Evolutionary conservation across 2,329 filamentous ascomycete genomes (phyloP).

Genomic region (Bipolaris victoriae): DNA sequence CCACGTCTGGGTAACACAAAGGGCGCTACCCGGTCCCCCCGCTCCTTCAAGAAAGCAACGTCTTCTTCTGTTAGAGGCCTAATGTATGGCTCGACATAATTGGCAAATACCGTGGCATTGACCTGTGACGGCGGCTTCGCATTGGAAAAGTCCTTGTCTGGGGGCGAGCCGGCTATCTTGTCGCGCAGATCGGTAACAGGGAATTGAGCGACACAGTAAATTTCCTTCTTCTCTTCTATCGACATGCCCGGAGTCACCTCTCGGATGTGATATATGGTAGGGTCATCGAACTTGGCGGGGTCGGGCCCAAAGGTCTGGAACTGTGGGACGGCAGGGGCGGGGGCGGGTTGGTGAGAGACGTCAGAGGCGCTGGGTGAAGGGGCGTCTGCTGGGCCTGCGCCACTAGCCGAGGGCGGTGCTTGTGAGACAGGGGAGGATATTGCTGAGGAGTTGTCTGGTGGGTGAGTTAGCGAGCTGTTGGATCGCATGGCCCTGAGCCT

Average conservation of each 20-base stretch:
- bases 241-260: constrained; percentile 75
- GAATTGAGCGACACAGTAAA: constrained; percentile 86
- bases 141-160: constrained; percentile 94
- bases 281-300: constrained; percentile 87
- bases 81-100: constrained; percentile 90
- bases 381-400: constrained; percentile 66
- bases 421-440: constrained; percentile 51
- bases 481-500: background rate
- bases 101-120: constrained; percentile 89
- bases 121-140: constrained; percentile 94
- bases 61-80: constrained; percentile 91
- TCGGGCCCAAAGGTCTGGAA: constrained; percentile 91
- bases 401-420: constrained; percentile 54
- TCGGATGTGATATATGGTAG: constrained; percentile 92
- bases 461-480: constrained; percentile 14
- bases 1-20: constrained; percentile 88
- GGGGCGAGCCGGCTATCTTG: constrained; percentile 84
- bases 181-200: constrained; percentile 81
- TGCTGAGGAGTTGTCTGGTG: constrained; percentile 46
- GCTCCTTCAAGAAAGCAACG: constrained; percentile 87
- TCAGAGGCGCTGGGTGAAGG: constrained; percentile 65
- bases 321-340: constrained; percentile 68
- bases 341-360: constrained; percentile 64
- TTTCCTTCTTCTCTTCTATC: constrained; percentile 82
- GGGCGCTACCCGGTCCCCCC: constrained; percentile 78